These are phyloP conservation scores for Rutstroemia sydowiana DNA, from an alignment of 2,329 filamentous ascomycete species.

Conservation along the genomic window DNA sequence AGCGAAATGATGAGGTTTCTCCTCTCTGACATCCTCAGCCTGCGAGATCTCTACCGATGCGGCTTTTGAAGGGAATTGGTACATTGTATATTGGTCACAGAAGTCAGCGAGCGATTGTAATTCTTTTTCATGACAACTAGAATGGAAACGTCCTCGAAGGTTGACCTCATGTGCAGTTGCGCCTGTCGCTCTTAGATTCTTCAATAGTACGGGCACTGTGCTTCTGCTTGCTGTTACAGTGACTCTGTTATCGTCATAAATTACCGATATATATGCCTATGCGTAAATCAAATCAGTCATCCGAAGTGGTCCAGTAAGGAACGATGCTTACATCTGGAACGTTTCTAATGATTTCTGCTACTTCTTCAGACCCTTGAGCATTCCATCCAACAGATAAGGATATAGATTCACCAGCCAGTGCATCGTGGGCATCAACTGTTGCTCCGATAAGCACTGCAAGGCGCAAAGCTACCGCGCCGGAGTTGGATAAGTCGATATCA, in stretches of 20 bases:
- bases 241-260: neutral
- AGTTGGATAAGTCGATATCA: conserved; percentile 26
- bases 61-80: conserved; percentile 31
- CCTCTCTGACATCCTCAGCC: conserved; percentile 17
- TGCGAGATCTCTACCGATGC: conserved; percentile 20
- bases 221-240: neutral
- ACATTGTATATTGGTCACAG: conserved; percentile 23
- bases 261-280: neutral
- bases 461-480: conserved; percentile 34
- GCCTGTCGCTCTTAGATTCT: neutral
- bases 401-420: conserved; percentile 16
- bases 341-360: conserved; percentile 14
- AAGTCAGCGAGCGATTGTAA: conserved; percentile 22
- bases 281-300: conserved; percentile 28
- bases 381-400: conserved; percentile 25
- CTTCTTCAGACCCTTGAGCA: conserved; percentile 13
- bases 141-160: conserved; percentile 28
- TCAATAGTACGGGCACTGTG: neutral
- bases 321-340: conserved; percentile 13
- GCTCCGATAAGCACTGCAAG: conserved; percentile 34
- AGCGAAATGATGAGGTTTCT: conserved; percentile 27
- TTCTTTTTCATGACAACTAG: conserved; percentile 11
- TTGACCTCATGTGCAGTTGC: neutral
- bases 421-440: conserved; percentile 33
- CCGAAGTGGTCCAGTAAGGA: neutral